Percentiles rank a stretch among this genome's conserved stretches.
Evolutionary conservation across 306 rosid genomes (phyloP).

Genomic region (Delonix regia): DNA sequence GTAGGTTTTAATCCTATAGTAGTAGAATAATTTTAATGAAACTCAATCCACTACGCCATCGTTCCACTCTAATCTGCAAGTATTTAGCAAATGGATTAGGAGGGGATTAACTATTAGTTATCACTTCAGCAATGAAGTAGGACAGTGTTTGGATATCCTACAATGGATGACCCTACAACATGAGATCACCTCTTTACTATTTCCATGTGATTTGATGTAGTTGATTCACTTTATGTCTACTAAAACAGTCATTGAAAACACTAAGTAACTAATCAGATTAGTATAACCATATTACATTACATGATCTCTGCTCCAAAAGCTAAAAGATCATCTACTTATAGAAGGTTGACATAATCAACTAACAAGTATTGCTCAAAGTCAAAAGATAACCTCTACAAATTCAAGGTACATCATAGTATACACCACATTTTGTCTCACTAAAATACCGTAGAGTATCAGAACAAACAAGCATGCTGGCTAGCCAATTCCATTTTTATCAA

Average conservation of each 20-base stretch:
- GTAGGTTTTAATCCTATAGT: background rate
- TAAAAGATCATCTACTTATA: background rate
- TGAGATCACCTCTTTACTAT: background rate
- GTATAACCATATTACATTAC: background rate
- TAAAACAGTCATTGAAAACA: background rate
- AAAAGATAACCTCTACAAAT: conserved; percentile 9
- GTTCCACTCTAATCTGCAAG: too few relatives aligned
- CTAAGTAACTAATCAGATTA: background rate
- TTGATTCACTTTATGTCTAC: background rate
- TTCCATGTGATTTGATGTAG: background rate
- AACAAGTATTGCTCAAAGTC: background rate
- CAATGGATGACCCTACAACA: background rate
- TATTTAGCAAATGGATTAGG: too few relatives aligned
- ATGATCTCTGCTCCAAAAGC: background rate
- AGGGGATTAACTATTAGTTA: too few relatives aligned
- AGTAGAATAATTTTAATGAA: background rate
- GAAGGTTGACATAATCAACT: background rate
- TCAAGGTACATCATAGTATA: background rate
- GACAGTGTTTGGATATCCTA: background rate
- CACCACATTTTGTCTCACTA: background rate
- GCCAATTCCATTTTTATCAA: background rate
- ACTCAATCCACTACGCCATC: too few relatives aligned
- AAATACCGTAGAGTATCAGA: background rate
- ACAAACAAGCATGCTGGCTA: background rate
- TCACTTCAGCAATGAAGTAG: background rate